phyloP scores from a whole-genome alignment of 345 rosid species.

The Hibiscus mutabilis region DNA sequence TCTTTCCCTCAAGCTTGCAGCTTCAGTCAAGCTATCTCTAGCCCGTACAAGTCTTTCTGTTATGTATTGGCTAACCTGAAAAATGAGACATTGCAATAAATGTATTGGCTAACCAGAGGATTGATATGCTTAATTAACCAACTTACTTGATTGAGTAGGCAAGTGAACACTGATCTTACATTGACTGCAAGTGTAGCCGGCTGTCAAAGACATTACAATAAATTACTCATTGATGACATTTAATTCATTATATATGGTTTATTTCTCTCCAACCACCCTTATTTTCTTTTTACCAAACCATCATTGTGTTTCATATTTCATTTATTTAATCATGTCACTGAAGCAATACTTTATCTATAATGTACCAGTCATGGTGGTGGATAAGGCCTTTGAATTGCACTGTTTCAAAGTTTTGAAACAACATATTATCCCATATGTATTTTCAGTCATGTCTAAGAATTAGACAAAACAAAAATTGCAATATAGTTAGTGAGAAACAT shows the following conservation, averaged over 20 bases:
- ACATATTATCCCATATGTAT: neutral
- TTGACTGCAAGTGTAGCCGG: constrained; percentile 74
- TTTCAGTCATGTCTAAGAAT: neutral
- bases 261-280: neutral
- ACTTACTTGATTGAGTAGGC: constrained; percentile 85
- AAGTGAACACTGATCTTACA: constrained; percentile 83
- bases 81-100: constrained; percentile 7
- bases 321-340: neutral
- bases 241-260: neutral
- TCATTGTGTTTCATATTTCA: neutral
- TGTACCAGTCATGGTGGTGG: neutral
- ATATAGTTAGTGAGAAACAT: neutral
- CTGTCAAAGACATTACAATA: constrained; percentile 35
- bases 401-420: neutral
- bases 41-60: constrained; percentile 98
- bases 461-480: neutral
- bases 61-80: constrained; percentile 80
- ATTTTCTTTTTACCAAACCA: constrained; percentile 1
- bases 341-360: neutral
- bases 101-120: neutral
- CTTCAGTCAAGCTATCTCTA: constrained; percentile 84
- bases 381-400: neutral
- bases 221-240: constrained; percentile 13
- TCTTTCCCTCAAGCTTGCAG: constrained; percentile 90
- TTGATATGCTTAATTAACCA: constrained; percentile 15